Base-by-base conservation (phyloP, 768 basidiomycete species). In the Boletus edulis region DNA sequence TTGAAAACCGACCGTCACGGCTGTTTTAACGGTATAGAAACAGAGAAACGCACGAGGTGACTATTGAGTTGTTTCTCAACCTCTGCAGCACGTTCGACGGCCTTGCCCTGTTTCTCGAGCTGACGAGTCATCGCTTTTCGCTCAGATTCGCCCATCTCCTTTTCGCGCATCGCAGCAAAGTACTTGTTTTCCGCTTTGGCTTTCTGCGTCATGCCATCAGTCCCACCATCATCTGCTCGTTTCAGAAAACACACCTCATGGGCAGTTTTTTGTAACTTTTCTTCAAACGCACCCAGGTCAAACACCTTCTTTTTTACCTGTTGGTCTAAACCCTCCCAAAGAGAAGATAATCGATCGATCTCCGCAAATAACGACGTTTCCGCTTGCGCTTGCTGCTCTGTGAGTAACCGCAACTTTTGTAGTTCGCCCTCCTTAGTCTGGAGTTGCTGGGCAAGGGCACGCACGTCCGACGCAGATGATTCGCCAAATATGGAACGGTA, bases 101-200 rank as follows among this genome's bases (percentile, higher is more conserved):
- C 79, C 54, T 80, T 81, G 27, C 76, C 72, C 60, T 87, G 83
- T 51, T 83, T 83, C 60, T 86, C 84, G 15, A 80, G 68, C 31
- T 74, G 78, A 46, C 85, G 79, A 17, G 74, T 65, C 34, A 85
- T 71, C 32, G 76, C 81, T 70, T 91, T 91, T 44, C 85, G 80
- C 67, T 94, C 91, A 2, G 75, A 76, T 32, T 94, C 91, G 3
- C 86, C 72, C 17, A 90, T 85, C 55, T 97, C 94, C 72, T 89
- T 94, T 54, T 88, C 86, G 31, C 94, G 85, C 86, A 96, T 91
- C 3, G 87, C 86, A 17, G 90, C 82, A 66, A 86, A 98, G 67
- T 84, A 98, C 70, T 95, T 98, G 76, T 94, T 96, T 56, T 98
- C 95, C 15, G 90, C 85, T 73, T 96, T 98, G 10, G 93, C 91